Evolutionary conservation across 352 stramenopile genomes (phyloP), one percentile per base, ranked within the genome.

Genomic region (Pythium utonaiense): DNA sequence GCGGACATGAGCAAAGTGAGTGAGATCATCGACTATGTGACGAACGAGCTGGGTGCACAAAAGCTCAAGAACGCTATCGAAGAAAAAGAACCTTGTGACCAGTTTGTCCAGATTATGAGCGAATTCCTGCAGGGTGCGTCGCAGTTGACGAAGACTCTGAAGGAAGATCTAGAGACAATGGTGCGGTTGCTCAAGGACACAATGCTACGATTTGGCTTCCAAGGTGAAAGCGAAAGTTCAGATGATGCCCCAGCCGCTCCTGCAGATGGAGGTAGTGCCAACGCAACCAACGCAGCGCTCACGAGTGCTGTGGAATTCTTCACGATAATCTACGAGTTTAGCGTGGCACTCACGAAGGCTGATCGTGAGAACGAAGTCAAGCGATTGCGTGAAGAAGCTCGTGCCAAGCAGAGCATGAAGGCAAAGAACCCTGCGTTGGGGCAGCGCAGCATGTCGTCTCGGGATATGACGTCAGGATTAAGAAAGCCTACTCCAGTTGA

Each of bases 51-150:
- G 27, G 77, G 70, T 34, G 82, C 82, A 0, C 79, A 90, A 50
- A 74, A 78, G 57, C 64, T 90, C 41, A 89, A 90, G 62, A 92
- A 92, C 59, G 53, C 78, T 44, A 89, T 92, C 30, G 82, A 92
- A 33, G 67, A 80, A 40, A 83, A 87, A 50, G 82, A 90, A 55
- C 45, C 64, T 9, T 77, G 57, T 28, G 82, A 92, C 45, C 49
- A 70, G 2, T 92, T 90, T 50, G 80, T 89, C 17, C 65, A 79
- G 10, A 73, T 79, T 1, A 92, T 92, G 82, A 72, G 66, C 25
- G 65, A 75, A 30, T 92, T 92, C 33, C 65, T 89, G 6, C 75
- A 76, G 22, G 71, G 65, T 0, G 78, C 80, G 6, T 64, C 56
- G 0, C 53, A 63, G 13, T 73, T 68, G 0, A 77, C 74, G 0